These are phyloP conservation scores for Fomitopsis pinicola DNA, from an alignment of 1,284 basidiomycete species.

Conservation along the genomic window DNA sequence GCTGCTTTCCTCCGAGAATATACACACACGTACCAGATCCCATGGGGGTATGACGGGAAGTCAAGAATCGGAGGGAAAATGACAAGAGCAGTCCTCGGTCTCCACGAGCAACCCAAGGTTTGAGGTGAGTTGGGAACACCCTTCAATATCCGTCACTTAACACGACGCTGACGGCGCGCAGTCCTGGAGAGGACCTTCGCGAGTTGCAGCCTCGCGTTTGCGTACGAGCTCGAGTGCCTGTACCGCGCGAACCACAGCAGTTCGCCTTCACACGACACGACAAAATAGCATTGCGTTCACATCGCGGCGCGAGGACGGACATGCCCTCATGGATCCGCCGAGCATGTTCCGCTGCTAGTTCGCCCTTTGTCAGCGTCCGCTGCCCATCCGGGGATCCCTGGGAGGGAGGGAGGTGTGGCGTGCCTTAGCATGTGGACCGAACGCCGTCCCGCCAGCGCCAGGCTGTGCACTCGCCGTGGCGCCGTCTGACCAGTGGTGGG, in stretches of 20 bases:
- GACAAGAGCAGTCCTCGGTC: too few relatives aligned
- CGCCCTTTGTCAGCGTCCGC: not conserved
- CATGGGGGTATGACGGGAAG: not conserved
- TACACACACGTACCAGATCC: not conserved
- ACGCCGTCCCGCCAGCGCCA: not conserved
- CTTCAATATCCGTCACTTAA: too few relatives aligned
- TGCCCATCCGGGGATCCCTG: not conserved
- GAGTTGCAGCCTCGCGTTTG: not conserved
- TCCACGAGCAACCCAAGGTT: too few relatives aligned
- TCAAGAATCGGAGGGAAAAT: not conserved
- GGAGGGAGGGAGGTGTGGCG: too few relatives aligned
- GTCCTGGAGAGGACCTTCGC: too few relatives aligned
- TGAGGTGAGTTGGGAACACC: too few relatives aligned
- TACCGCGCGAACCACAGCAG: not conserved
- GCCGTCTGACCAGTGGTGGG: not conserved
- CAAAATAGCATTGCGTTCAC: conserved; percentile 1
- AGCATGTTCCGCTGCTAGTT: not conserved
- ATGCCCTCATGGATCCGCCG: not conserved
- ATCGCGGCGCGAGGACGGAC: not conserved
- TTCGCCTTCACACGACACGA: not conserved
- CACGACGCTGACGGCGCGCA: too few relatives aligned
- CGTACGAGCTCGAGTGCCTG: not conserved
- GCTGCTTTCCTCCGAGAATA: not conserved
- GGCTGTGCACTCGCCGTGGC: not conserved
- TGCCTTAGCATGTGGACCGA: not conserved